Evolutionary conservation across 1,284 basidiomycete genomes (phyloP), one percentile per base, ranked within the genome.

Genomic region (Ceratobasidium sp.): DNA sequence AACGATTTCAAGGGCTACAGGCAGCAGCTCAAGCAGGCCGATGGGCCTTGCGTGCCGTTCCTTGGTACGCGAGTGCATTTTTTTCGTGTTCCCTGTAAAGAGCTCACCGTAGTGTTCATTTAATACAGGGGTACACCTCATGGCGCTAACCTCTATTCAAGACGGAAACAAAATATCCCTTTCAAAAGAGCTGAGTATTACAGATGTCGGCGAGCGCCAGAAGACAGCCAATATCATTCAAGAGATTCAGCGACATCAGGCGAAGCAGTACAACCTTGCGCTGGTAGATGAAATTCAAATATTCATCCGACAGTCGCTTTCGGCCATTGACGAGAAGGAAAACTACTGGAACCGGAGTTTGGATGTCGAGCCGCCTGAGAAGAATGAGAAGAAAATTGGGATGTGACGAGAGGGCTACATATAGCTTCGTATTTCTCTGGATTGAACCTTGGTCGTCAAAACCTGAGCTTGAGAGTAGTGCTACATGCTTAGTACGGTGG

Each of bases 11-110:
- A 90, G 39, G 94, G 93, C 81, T 99, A 99, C 84, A 92, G 95
- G 71, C 91, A 93, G 78, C 89, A 92, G 73, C 90, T 99, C 81
- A 92, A 94, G 61, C 90, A 89, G 60, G 92, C 98, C 77, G 91
- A 93, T 51, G 96, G 97, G 0, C 97, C 98, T 65, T 98, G 97
- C 83, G 97, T 99, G 0, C 98, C 98, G 5, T 99, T 99, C 85
- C 92, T 99, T 71, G 97, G 96, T 84, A 3, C 39, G 45, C 31
- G 35, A 26, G 15, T 51, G n/a, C 11, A 8, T 51, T n/a, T 33
- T 54, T 60, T 37, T 69, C 39, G 54, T 37, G 20, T 51, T 47
- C 26, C 45, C 28, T 61, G 39, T 58, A n/a, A 35, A 58, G 63
- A 37, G 35, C 69, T 74, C 3, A 74, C 51, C 4, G 17, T 28